Evolutionary conservation across 2,329 filamentous ascomycete species (phyloP).

Genomic region (Corynespora cassiicola): DNA sequence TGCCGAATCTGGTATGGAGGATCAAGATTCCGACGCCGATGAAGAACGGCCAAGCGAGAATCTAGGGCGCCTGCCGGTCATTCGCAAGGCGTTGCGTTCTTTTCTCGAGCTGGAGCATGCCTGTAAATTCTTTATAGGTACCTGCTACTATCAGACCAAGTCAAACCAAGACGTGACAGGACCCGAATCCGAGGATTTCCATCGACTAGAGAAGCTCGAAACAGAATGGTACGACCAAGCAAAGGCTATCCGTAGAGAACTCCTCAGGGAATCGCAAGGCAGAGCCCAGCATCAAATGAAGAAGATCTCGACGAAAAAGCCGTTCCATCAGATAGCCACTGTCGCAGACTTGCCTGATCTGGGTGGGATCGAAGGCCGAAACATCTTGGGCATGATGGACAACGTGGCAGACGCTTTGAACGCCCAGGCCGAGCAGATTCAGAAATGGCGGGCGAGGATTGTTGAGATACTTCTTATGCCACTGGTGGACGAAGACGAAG

Average conservation of each 20-base stretch:
- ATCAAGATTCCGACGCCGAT: conserved; percentile 42
- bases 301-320: conserved; percentile 46
- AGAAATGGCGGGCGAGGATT: conserved; percentile 77
- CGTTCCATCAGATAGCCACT: conserved; percentile 27
- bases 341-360: conserved; percentile 64
- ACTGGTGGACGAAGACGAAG: conserved; percentile 80
- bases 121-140: conserved; percentile 84
- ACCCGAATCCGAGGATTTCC: conserved; percentile 72
- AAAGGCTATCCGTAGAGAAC: conserved; percentile 77
- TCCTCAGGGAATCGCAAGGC: conserved; percentile 65
- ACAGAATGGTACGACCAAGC: conserved; percentile 77
- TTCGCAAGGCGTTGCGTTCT: conserved; percentile 71
- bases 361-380: conserved; percentile 75
- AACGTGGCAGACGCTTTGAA: conserved; percentile 72
- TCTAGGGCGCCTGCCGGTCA: conserved; percentile 59
- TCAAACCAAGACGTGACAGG: conserved; percentile 68
- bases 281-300: conserved; percentile 72
- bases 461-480: conserved; percentile 74
- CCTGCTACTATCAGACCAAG: conserved; percentile 84
- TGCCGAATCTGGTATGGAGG: conserved; percentile 31
- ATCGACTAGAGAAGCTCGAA: conserved; percentile 72
- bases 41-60: conserved; percentile 45
- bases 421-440: conserved; percentile 72
- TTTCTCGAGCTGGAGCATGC: conserved; percentile 83
- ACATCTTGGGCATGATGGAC: conserved; percentile 71